Evolutionary conservation across 1,139 yeast genomes (phyloP), one percentile per base, ranked within the genome.

Genomic region (Casaregolazyma lundiana): DNA sequence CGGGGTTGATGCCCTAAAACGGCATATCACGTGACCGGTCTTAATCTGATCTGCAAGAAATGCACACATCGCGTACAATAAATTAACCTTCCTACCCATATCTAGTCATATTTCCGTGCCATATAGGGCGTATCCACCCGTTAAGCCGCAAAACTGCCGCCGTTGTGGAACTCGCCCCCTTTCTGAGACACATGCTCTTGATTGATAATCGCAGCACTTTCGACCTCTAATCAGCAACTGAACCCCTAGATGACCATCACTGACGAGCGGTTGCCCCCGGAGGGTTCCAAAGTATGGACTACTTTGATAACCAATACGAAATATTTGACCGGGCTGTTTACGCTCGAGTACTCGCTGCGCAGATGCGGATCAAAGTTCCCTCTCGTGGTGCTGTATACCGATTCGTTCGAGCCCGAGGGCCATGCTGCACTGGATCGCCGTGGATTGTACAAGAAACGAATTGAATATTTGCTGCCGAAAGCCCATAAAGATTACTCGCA

Each of bases 221-320:
- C 15, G 19, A 18, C 6, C 15, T 37, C 16, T 3, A 19, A 9
- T 18, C 32, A 13, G 11, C 32, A 39, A n/a, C 16, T 9, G 6
- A 2, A 26, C 6, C 32, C n/a, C n/a, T n/a, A 26, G 13, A 29
- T 30, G 36, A 39, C 35, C 15, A 18, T 39, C 19, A 18, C 34
- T 5, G 30, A 39, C 19, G 51, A 50, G 42, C 36, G 46, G 9
- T 38, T 50, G 13, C 53, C 53, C 7, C 40, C 44, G 35, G 50
- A 39, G 15, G 47, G 45, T 11, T 20, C 34, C 22, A 62, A 58
- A 44, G 75, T 73, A 1, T 78, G 81, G 81, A 71, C 79, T 0
- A 75, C 81, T 0, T 63, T 78, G 30, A 71, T 77, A 48, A 77
- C 82, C 17, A 75, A 72, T 56, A 64, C 69, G 9, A 67, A 67